These are phyloP conservation scores for Dendrobium huoshanense DNA, from an alignment of 106 monocot genomes.

Conservation along the genomic window DNA sequence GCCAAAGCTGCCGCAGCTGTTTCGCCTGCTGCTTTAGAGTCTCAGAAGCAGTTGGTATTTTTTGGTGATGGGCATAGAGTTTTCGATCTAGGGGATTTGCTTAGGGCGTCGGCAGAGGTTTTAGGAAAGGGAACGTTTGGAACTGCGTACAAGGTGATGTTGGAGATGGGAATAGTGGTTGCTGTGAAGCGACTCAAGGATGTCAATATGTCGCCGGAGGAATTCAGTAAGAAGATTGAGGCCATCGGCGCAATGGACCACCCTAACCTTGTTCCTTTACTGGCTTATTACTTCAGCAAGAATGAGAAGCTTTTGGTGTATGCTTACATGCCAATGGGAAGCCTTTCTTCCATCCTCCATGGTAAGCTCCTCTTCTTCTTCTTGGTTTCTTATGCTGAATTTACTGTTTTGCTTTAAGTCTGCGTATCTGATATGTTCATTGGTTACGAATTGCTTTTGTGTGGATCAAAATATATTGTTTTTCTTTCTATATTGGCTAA, in stretches of 20 bases:
- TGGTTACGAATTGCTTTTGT: no score
- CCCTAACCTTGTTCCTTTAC: slow-evolving; percentile 46
- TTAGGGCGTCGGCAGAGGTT: slow-evolving; percentile 90
- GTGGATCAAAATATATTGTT: no score
- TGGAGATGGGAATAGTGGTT: slow-evolving; percentile 55
- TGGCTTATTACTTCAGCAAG: slow-evolving; percentile 74
- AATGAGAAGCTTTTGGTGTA: slow-evolving; percentile 89
- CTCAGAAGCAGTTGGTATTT: slow-evolving; percentile 57
- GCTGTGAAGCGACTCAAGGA: slow-evolving; percentile 79
- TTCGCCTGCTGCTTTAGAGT: not conserved
- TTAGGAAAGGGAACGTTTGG: slow-evolving; percentile 84
- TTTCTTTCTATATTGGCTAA: no score
- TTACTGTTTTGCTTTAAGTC: not conserved
- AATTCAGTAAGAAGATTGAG: slow-evolving; percentile 53
- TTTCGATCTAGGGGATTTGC: slow-evolving; percentile 71
- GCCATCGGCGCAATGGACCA: slow-evolving; percentile 54
- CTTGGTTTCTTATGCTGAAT: not conserved
- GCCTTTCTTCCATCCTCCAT: slow-evolving; percentile 81
- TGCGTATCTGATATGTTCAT: not conserved
- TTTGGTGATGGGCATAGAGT: slow-evolving; percentile 24
- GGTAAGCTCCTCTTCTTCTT: slow-evolving; percentile 21
- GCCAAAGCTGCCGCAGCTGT: not conserved
- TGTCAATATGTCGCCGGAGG: slow-evolving; percentile 53
- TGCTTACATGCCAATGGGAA: slow-evolving; percentile 69
- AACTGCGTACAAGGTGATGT: slow-evolving; percentile 77